Conservation (phyloP, 345 rosid species). For the Populus simonii region DNA sequence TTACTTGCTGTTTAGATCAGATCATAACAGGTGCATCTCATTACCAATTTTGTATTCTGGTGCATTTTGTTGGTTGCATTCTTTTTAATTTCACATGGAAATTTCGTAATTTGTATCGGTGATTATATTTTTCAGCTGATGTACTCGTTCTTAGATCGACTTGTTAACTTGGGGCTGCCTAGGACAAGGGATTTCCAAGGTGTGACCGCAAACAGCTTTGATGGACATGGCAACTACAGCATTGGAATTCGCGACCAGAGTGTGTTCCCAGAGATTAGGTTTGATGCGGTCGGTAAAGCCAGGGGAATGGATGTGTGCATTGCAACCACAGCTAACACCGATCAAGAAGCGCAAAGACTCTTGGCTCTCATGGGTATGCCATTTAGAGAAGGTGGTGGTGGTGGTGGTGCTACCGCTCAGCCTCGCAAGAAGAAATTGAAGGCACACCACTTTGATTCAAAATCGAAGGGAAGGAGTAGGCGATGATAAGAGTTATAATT, state of each 20-base stretch:
- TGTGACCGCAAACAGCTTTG: constrained; percentile 74
- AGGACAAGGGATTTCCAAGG: constrained; percentile 95
- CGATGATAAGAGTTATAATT: constrained; percentile 38
- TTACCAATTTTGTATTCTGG: neutral
- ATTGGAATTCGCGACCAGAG: constrained; percentile 77
- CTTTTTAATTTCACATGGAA: neutral
- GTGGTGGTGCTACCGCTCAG: constrained; percentile 6
- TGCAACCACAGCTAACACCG: constrained; percentile 69
- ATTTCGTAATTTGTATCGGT: neutral
- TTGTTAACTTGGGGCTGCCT: constrained; percentile 89
- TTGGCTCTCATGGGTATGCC: constrained; percentile 98
- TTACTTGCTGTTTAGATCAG: neutral
- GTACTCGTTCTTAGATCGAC: constrained; percentile 88
- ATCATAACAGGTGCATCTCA: neutral
- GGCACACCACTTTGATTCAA: constrained; percentile 73
- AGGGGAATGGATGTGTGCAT: constrained; percentile 97
- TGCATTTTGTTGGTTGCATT: neutral
- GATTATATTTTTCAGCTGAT: constrained; percentile 52
- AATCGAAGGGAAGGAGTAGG: constrained; percentile 41
- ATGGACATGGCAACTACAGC: constrained; percentile 91
- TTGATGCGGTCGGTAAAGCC: constrained; percentile 60
- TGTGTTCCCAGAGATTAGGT: constrained; percentile 82
- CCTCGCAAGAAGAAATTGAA: constrained; percentile 76
- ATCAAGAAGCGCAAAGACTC: constrained; percentile 73
- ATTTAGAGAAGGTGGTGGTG: constrained; percentile 56